Evolutionary conservation across 306 rosid genomes (phyloP).

Genomic region (Lithocarpus polystachyus): DNA sequence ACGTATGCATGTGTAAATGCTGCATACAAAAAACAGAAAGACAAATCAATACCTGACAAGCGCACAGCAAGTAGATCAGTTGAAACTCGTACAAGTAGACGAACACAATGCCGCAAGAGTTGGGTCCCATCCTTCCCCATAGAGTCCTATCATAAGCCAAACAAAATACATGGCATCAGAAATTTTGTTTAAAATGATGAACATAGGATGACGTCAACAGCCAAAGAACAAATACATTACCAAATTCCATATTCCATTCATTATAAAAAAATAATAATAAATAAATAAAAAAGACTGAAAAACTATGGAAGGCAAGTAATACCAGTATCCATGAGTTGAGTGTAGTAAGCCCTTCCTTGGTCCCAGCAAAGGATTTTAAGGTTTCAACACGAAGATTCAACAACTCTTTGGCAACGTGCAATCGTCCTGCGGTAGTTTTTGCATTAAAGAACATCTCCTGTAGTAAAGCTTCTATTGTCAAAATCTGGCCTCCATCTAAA

Average conservation of each 20-base stretch:
- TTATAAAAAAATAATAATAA: neutral
- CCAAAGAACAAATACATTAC: constrained; percentile 12
- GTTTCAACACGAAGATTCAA: constrained; percentile 69
- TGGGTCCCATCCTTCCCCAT: constrained; percentile 99
- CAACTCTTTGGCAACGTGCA: constrained; percentile 85
- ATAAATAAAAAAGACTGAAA: constrained; percentile 14
- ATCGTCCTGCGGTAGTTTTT: constrained; percentile 81
- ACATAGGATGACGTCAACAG: constrained; percentile 1
- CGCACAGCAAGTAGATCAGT: constrained; percentile 92
- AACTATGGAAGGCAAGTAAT: constrained; percentile 15
- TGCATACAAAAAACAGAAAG: neutral
- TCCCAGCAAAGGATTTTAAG: constrained; percentile 93
- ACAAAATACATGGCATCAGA: constrained; percentile 22
- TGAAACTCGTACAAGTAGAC: constrained; percentile 94
- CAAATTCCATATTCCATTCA: neutral
- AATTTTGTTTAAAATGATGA: constrained; percentile 17
- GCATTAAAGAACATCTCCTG: constrained; percentile 79
- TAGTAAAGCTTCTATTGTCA: constrained; percentile 63
- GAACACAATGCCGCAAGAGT: constrained; percentile 97
- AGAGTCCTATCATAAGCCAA: constrained; percentile 59
- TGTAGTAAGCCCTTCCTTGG: constrained; percentile 77
- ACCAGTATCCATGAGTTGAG: constrained; percentile 99
- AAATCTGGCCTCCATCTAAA: constrained; percentile 53
- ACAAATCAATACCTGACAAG: constrained; percentile 65
- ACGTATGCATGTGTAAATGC: neutral